Evolutionary conservation across 2,329 filamentous ascomycete genomes (phyloP), one percentile per base, ranked within the genome.

Genomic region (Spiromastix sp.): DNA sequence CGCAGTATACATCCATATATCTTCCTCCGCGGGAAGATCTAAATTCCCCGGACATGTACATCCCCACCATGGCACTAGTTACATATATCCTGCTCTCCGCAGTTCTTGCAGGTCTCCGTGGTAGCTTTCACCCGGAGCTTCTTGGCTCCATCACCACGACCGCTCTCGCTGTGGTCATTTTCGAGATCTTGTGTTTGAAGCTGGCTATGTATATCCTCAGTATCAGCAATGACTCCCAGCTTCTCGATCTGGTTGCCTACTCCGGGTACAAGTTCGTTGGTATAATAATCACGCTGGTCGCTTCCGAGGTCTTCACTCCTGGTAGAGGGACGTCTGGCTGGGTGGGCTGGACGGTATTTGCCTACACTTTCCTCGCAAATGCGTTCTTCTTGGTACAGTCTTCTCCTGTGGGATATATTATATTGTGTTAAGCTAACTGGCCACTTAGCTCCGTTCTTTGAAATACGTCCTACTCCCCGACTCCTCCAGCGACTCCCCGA

Each of bases 1-100:
- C 65, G 51, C 57, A 66, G 46, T 66, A 67, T 44, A 63, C 59
- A 19, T 67, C 63, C 38, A 65, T 62, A 54, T 98, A 91, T 61
- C 72, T 95, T 5, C 85, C 91, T 4, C 91, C 91, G 2, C 74
- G 91, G 45, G 89, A 98, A 59, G 91, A 98, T 55, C 71, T 96
- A 60, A 98, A 98, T 64, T 93, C 85, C 46, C 91, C 93, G 11
- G 91, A 98, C 63, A 96, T 98, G 87, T 98, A 98, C 66, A 98
- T 98, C 50, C 87, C 87, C 40, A 81, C 93, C 52, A 98, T 98
- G 91, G 89, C 91, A 1, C 70, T 98, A 35, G 86, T 96, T 30
- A 98, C 91, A 16, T 98, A 98, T 61, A 93, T 98, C 45, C 79
- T 98, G 21, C 74, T 98, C 8, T 93, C 85, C 4, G 91, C 89